Evolutionary conservation across 2,329 filamentous ascomycete species (phyloP), one percentile per base, ranked within the genome.

Genomic region (Trichoderma hamatum): DNA sequence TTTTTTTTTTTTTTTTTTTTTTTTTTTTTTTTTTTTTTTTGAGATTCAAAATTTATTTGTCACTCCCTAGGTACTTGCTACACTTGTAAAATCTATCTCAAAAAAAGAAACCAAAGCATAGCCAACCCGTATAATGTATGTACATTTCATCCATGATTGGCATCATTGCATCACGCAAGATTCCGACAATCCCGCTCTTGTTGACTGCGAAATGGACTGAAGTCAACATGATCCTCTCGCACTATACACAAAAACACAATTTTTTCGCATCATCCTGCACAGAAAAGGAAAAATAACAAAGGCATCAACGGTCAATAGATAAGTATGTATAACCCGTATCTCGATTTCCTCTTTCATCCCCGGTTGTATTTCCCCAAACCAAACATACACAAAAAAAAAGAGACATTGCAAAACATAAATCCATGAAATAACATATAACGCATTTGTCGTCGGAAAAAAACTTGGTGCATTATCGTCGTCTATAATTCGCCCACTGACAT

Each of bases 321-420:
- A 56, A 28, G 19, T 56, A 59, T 58, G 43, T 67, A 66, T 58
- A 51, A 19, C 39, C 52, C 36, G 30, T 43, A 39, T 14, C 10
- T 26, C 63, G 5, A 24, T 21, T 30, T 55, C 34, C 24, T 21
- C 43, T 34, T 39, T 58, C 63, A 13, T 43, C 59, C 32, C 58
- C 58, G 13, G 60, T 58, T 68, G 46, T 70, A 62, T 55, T 43
- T 56, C 46, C 55, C 61, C 62, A 11, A 69, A 62, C 13, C 36
- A 13, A 7, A 67, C 10, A 49, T 19, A 19, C 69, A 67, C 24
- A 67, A 43, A 28, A 43, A 26, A 32, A 65, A 56, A 54, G 60
- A 30, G 49, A 55, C 36, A 67, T 60, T 21, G 26, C 30, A 63
- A 62, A 67, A 60, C 55, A 67, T 58, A 32, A 28, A 67, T 67